Conservation (phyloP, 345 rosid genomes). For the Salix arbutifolia region DNA sequence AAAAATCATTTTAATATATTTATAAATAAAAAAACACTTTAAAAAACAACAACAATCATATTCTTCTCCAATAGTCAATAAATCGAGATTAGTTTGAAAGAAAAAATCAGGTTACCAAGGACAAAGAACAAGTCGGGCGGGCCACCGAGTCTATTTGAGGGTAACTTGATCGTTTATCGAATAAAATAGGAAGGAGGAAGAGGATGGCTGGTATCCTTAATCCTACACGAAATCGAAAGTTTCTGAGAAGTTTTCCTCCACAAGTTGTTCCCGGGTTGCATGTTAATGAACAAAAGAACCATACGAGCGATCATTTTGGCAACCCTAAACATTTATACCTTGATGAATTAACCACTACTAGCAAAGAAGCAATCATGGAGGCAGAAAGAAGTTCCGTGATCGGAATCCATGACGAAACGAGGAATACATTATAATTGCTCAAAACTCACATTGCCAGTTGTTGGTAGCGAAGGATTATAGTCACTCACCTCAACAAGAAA, state of each 20-base stretch:
- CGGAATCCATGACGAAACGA: not conserved
- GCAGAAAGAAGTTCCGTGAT: not conserved
- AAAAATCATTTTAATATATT: too few species aligned
- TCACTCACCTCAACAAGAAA: conserved; percentile 7
- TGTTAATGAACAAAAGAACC: not conserved
- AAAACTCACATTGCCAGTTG: not conserved
- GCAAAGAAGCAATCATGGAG: not conserved
- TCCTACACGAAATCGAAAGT: not conserved
- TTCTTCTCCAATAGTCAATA: too few species aligned
- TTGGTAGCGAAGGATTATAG: not conserved
- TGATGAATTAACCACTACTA: not conserved
- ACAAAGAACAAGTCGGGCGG: too few species aligned
- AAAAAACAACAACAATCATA: too few species aligned
- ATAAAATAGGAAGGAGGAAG: too few species aligned
- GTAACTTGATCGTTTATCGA: too few species aligned
- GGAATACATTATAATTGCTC: conserved; percentile 3
- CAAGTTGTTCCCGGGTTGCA: too few species aligned
- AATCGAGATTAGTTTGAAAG: too few species aligned
- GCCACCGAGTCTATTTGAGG: too few species aligned
- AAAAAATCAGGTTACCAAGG: too few species aligned
- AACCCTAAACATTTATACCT: not conserved
- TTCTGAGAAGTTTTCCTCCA: not conserved
- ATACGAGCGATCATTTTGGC: not conserved
- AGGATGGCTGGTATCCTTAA: too few species aligned
- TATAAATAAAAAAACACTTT: too few species aligned